phyloP scores from a whole-genome alignment of 495 filamentous ascomycete genomes.

The Tuber magnatum region DNA sequence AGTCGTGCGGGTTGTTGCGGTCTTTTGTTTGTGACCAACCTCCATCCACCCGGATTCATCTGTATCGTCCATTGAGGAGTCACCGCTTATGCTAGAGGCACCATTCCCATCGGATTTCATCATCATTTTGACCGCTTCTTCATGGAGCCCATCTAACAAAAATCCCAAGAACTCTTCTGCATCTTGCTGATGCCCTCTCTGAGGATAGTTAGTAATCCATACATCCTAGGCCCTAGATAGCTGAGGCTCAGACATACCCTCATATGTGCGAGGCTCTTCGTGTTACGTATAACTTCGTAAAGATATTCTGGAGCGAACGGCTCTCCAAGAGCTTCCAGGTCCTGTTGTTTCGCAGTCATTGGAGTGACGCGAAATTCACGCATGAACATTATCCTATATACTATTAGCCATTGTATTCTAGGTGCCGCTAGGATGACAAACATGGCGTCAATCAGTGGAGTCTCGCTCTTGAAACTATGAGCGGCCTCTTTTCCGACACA shows the following conservation, averaged over 20 bases:
- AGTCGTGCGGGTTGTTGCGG: constrained; percentile 79
- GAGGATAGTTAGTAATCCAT: constrained; percentile 38
- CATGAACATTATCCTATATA: constrained; percentile 83
- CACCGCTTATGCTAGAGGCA: constrained; percentile 36
- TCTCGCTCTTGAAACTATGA: constrained; percentile 90
- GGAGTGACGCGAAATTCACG: constrained; percentile 81
- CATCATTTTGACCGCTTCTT: constrained; percentile 78
- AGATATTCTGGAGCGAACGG: constrained; percentile 90
- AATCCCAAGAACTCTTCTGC: constrained; percentile 97
- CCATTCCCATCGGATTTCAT: constrained; percentile 46
- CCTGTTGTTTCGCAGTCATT: constrained; percentile 64
- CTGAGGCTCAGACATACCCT: constrained; percentile 50
- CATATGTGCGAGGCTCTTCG: constrained; percentile 88
- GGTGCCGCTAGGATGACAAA: constrained; percentile 36
- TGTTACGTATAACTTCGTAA: constrained; percentile 78
- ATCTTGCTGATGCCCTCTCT: constrained; percentile 95
- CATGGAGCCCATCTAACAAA: constrained; percentile 82
- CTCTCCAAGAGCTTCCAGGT: constrained; percentile 85
- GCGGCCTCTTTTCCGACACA: constrained; percentile 71
- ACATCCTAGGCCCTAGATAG: neutral
- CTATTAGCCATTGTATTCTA: constrained; percentile 25
- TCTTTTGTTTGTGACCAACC: constrained; percentile 84
- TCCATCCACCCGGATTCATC: constrained; percentile 70
- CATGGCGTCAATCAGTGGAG: constrained; percentile 89
- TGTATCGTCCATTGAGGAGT: constrained; percentile 18